Evolutionary conservation across 257 asterid species (phyloP), one percentile per base, ranked within the genome.

Genomic region (Rhazya stricta): DNA sequence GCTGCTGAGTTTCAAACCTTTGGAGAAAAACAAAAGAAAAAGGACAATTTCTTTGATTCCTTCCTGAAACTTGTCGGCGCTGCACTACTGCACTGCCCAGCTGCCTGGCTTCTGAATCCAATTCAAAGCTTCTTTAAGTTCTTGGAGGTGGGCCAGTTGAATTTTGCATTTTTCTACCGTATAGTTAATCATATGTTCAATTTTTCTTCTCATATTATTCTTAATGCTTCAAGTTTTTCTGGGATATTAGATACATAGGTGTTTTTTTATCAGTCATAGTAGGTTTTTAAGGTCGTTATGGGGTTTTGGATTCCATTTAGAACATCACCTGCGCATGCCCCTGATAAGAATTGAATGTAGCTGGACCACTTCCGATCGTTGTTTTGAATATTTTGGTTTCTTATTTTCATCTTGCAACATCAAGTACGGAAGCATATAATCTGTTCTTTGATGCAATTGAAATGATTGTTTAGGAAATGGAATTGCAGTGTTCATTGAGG

Each of bases 401-500:
- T 32, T 62, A 1, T 62, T 60, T 60, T 29, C 0, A 9, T 12
- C 5, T 60, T 60, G 19, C 2, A 1, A 12, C 9, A 6, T 60
- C 23, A 25, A 1, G 36, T 66, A 11, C 1, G 48, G 15, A 3
- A 0, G 48, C 45, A 2, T 21, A 34, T 69, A 39, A 42, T 68
- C 54, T 27, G 9, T 27, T 13, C 15, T 43, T 69, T 69, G 56
- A 27, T 42, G 18, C 58, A 48, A 53, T 19, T 41, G 27, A 43
- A 53, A 62, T 42, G 36, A 37, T 53, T n/a, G 5, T 68, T 68
- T 83, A 63, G 78, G 78, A 71, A 74, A 85, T 88, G 95, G 88
- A 83, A 72, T 79, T 85, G 67, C 91, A 83, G 77, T 86, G 75
- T 58, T 48, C 81, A 60, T 58, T 71, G 72, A 75, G 78, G 79